A percentile compares a stretch with the other conserved stretches of the same genome.
These are phyloP conservation scores for Candida multigemmis DNA, from an alignment of 805 yeast genomes.

Conservation along the genomic window DNA sequence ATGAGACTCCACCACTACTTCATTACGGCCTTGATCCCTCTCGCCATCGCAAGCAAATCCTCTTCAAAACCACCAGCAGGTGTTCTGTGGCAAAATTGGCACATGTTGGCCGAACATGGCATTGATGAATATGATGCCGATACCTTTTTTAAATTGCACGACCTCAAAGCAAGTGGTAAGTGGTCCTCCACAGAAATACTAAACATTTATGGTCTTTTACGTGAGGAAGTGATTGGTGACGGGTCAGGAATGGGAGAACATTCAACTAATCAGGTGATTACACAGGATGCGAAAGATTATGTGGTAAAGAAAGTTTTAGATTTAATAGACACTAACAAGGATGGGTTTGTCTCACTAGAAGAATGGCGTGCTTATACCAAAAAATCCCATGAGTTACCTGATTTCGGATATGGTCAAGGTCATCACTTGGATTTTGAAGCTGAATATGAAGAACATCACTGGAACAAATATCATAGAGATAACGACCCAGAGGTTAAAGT, in stretches of 20 bases:
- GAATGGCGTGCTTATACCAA: constrained; percentile 62
- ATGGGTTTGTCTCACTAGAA: constrained; percentile 53
- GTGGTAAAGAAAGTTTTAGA: constrained; percentile 48
- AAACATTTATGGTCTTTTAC: constrained; percentile 69
- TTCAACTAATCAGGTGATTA: constrained; percentile 48
- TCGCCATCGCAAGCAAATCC: background rate
- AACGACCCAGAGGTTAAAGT: constrained; percentile 73
- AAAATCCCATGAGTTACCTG: constrained; percentile 73
- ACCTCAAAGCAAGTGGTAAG: constrained; percentile 48
- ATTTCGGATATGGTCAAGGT: constrained; percentile 88
- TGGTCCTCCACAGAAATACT: constrained; percentile 58
- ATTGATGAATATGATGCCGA: constrained; percentile 64
- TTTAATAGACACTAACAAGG: constrained; percentile 57
- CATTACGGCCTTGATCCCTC: background rate
- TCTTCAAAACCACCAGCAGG: constrained; percentile 31
- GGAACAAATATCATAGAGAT: constrained; percentile 73
- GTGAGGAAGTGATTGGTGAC: constrained; percentile 69
- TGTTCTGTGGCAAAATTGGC: constrained; percentile 74
- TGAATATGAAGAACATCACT: constrained; percentile 92
- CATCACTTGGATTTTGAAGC: constrained; percentile 91
- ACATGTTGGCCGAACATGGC: constrained; percentile 85
- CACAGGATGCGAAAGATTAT: constrained; percentile 44
- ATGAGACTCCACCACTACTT: background rate
- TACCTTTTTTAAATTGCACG: constrained; percentile 76
- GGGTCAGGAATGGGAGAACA: constrained; percentile 88